phyloP scores from a whole-genome alignment of 805 yeast species.

The Teunomyces atbi region DNA sequence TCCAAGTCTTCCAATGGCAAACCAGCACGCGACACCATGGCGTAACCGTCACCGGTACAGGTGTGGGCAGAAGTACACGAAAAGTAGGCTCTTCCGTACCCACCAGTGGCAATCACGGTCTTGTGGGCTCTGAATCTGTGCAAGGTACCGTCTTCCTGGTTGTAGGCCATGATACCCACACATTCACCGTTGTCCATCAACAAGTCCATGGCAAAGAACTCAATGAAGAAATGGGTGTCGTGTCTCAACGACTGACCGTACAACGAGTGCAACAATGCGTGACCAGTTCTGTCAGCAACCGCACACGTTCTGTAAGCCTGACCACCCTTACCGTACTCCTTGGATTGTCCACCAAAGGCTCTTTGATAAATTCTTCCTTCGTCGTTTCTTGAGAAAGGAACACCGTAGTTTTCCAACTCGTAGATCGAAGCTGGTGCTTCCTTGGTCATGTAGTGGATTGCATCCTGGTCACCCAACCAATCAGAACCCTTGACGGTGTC shows the following conservation, averaged over 20 bases:
- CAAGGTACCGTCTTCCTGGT: slow-evolving; percentile 97
- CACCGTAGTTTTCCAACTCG: slow-evolving; percentile 97
- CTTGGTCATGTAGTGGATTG: slow-evolving; percentile 97
- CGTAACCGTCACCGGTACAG: slow-evolving; percentile 98
- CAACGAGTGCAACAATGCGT: slow-evolving; percentile 90
- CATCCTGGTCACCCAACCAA: slow-evolving; percentile 99
- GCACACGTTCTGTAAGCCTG: slow-evolving; percentile 99
- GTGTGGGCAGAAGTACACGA: slow-evolving; percentile 99
- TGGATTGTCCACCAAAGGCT: slow-evolving; percentile 98
- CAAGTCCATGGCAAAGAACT: slow-evolving; percentile 92
- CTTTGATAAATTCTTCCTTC: slow-evolving; percentile 97
- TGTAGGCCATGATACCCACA: slow-evolving; percentile 96
- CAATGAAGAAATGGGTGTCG: slow-evolving; percentile 97
- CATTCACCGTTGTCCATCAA: slow-evolving; percentile 94
- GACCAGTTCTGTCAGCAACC: slow-evolving; percentile 99
- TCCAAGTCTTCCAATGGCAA: slow-evolving; percentile 96
- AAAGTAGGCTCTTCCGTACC: slow-evolving; percentile 97
- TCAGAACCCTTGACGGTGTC: slow-evolving; percentile 99
- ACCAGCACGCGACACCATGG: slow-evolving; percentile 98
- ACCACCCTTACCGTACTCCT: slow-evolving; percentile 95
- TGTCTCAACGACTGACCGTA: slow-evolving; percentile 96
- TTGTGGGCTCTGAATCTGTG: slow-evolving; percentile 97
- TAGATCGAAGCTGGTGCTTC: slow-evolving; percentile 96
- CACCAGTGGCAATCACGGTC: slow-evolving; percentile 97
- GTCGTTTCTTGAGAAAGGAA: slow-evolving; percentile 95